These are phyloP conservation scores for Mycena olivaceomarginata DNA, from an alignment of 768 basidiomycete species.

Conservation along the genomic window DNA sequence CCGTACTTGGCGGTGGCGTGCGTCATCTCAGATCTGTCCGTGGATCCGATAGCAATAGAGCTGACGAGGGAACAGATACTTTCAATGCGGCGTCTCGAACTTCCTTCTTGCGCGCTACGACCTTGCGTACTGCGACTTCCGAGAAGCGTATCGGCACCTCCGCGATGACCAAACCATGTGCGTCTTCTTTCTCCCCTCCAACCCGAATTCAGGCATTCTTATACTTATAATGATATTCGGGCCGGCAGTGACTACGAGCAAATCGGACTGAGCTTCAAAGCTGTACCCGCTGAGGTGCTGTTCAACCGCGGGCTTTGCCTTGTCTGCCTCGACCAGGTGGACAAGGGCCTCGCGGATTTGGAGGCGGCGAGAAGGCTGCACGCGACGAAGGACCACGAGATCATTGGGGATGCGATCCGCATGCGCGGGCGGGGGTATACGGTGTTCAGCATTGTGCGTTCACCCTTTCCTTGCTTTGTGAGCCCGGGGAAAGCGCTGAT, in stretches of 20 bases:
- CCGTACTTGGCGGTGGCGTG: slow-evolving; percentile 74
- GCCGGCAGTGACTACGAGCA: slow-evolving; percentile 90
- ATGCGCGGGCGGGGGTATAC: slow-evolving; percentile 91
- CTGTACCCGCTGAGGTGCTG: slow-evolving; percentile 90
- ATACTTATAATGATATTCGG: slow-evolving; percentile 20
- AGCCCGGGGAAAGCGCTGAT: no score
- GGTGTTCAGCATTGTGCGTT: slow-evolving; percentile 93
- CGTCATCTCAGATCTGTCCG: slow-evolving; percentile 43
- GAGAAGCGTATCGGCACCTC: slow-evolving; percentile 86
- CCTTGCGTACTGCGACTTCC: slow-evolving; percentile 86
- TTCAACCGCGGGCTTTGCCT: slow-evolving; percentile 92
- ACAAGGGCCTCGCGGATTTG: slow-evolving; percentile 83
- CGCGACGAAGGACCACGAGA: slow-evolving; percentile 87
- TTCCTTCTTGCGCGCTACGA: slow-evolving; percentile 89
- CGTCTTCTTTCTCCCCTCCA: slow-evolving; percentile 45
- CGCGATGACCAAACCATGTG: slow-evolving; percentile 91
- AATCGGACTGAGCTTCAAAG: slow-evolving; percentile 92
- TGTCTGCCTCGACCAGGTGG: slow-evolving; percentile 79
- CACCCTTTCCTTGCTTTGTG: not conserved
- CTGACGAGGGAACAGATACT: slow-evolving; percentile 71
- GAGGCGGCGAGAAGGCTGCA: slow-evolving; percentile 81
- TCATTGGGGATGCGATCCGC: slow-evolving; percentile 93
- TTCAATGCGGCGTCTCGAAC: slow-evolving; percentile 94
- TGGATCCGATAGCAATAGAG: not conserved
- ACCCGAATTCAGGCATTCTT: not conserved